Evolutionary conservation across 768 basidiomycete species (phyloP).

Genomic region (Trametes sanguinea): DNA sequence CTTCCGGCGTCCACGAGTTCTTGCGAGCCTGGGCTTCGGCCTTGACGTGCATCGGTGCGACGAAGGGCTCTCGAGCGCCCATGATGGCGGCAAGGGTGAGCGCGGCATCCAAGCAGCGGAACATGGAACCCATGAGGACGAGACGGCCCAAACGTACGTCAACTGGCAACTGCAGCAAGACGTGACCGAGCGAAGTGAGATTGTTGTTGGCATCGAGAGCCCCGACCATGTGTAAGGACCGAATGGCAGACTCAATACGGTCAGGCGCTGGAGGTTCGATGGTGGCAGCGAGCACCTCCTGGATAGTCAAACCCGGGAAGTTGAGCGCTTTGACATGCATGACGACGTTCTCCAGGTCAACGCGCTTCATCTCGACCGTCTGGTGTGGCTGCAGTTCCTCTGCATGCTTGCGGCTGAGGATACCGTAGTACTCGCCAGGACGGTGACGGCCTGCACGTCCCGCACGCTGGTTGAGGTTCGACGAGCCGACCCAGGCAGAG

Average conservation of each 20-base stretch:
- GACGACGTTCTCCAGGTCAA: slow-evolving; percentile 86
- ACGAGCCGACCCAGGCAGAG: slow-evolving; percentile 87
- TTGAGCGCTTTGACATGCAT: slow-evolving; percentile 97
- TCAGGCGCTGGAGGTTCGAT: slow-evolving; percentile 87
- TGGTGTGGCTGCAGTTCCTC: slow-evolving; percentile 72
- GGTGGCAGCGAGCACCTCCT: slow-evolving; percentile 79
- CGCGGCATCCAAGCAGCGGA: slow-evolving; percentile 87
- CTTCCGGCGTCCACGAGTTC: slow-evolving; percentile 72
- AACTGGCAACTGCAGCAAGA: slow-evolving; percentile 86
- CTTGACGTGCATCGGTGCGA: slow-evolving; percentile 79
- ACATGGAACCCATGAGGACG: slow-evolving; percentile 88
- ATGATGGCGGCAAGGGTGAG: slow-evolving; percentile 90
- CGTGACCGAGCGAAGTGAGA: slow-evolving; percentile 83
- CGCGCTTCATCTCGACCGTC: slow-evolving; percentile 93
- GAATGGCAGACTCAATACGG: slow-evolving; percentile 79
- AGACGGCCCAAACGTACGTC: slow-evolving; percentile 90
- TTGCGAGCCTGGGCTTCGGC: slow-evolving; percentile 70
- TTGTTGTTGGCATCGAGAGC: slow-evolving; percentile 77
- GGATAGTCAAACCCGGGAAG: slow-evolving; percentile 82
- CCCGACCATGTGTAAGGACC: slow-evolving; percentile 79
- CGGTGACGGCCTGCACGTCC: slow-evolving; percentile 93
- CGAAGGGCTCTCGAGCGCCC: slow-evolving; percentile 88
- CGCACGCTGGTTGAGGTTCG: slow-evolving; percentile 88
- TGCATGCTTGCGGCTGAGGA: slow-evolving; percentile 67
- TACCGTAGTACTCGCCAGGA: slow-evolving; percentile 87